Conservation (phyloP, 352 stramenopile genomes). For the Pythium guiyangense region DNA sequence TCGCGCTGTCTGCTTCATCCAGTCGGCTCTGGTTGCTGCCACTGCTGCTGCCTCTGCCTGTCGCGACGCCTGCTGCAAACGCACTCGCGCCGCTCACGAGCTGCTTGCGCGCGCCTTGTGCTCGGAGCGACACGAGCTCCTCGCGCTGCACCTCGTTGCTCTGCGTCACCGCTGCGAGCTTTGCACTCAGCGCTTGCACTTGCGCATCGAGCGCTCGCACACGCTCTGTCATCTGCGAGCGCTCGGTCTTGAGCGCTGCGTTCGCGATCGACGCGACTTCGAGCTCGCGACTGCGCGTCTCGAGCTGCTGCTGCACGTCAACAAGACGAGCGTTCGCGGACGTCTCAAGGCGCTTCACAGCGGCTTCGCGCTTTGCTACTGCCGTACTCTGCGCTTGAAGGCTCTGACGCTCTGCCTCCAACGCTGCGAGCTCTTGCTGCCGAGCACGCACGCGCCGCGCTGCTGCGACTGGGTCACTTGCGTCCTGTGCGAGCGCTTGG, state of each 20-base stretch:
- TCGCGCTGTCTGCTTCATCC: background rate
- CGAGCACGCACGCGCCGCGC: background rate
- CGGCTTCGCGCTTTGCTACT: conserved; percentile 1
- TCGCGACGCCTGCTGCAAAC: background rate
- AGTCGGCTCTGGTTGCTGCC: background rate
- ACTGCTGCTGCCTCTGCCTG: no score
- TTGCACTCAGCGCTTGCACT: background rate
- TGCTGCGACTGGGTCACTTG: background rate
- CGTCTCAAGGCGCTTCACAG: conserved; percentile 5
- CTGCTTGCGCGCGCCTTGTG: background rate
- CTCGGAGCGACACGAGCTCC: conserved; percentile 6
- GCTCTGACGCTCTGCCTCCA: background rate
- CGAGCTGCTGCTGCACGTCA: conserved; percentile 1
- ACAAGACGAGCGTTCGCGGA: background rate
- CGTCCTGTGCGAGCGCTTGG: background rate
- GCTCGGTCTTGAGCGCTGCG: background rate
- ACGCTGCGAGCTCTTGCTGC: background rate
- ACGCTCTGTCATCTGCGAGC: background rate
- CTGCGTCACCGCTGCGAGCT: background rate
- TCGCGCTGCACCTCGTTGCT: conserved; percentile 10
- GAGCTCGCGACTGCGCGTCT: background rate
- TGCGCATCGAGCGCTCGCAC: background rate
- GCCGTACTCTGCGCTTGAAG: background rate
- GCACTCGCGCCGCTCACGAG: background rate
- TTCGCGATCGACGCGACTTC: background rate